These are phyloP conservation scores for Jatropha multifida DNA, from an alignment of 441 rosid genomes.

Conservation along the genomic window DNA sequence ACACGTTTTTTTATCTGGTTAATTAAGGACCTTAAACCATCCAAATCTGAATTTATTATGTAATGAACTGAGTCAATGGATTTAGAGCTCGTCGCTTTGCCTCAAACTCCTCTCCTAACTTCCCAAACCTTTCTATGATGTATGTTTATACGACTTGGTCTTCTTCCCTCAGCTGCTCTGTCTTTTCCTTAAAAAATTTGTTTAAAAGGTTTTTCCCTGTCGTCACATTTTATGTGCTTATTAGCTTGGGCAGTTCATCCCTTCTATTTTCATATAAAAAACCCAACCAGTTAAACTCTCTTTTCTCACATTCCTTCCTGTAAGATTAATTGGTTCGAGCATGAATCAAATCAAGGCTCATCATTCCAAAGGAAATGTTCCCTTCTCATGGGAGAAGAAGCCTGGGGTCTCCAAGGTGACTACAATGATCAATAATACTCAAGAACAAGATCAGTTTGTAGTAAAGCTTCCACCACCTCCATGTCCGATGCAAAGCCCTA, in stretches of 20 bases:
- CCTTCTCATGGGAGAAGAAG: slow-evolving; percentile 55
- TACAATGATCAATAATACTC: too few relatives aligned
- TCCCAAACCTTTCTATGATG: slow-evolving; percentile 22
- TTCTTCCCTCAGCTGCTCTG: neutral
- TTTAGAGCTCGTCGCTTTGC: slow-evolving; percentile 13
- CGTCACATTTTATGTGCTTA: slow-evolving; percentile 23
- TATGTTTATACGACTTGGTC: slow-evolving; percentile 33
- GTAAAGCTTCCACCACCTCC: slow-evolving; percentile 53
- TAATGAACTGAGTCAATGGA: slow-evolving; percentile 7
- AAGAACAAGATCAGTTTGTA: neutral
- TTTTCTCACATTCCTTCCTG: neutral
- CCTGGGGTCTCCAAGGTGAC: slow-evolving; percentile 41
- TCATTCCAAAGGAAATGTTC: slow-evolving; percentile 24
- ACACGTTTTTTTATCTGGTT: too few relatives aligned
- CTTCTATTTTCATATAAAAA: neutral
- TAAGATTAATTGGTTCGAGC: neutral
- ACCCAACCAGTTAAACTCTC: neutral
- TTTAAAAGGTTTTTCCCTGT: slow-evolving; percentile 17
- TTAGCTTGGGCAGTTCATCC: neutral
- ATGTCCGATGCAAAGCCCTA: slow-evolving; percentile 22
- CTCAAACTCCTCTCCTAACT: neutral
- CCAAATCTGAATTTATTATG: too few relatives aligned
- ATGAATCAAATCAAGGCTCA: slow-evolving; percentile 28
- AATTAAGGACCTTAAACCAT: too few relatives aligned
- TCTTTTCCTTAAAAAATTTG: slow-evolving; percentile 6